Percentiles rank a stretch among this genome's conserved stretches.
Conservation (phyloP, 352 stramenopile genomes). For the Phytophthora cactorum region DNA sequence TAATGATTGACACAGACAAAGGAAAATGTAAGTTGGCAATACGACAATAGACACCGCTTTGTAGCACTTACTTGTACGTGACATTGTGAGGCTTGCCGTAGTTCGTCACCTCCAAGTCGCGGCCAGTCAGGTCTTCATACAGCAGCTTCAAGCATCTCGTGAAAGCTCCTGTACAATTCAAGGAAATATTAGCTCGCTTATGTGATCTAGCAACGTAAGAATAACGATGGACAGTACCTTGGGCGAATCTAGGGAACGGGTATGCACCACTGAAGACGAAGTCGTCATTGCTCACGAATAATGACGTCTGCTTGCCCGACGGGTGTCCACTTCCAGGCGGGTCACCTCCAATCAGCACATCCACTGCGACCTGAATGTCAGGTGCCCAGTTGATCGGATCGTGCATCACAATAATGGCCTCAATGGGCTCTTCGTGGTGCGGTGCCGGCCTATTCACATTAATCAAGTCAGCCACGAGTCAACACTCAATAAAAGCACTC, state of each 20-base stretch:
- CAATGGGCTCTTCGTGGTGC: conserved; percentile 74
- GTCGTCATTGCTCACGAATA: conserved; percentile 90
- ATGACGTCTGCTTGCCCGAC: conserved; percentile 67
- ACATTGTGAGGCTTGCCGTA: conserved; percentile 88
- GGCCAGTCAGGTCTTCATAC: conserved; percentile 71
- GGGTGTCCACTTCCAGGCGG: conserved; percentile 63
- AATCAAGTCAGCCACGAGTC: background rate
- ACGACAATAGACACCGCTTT: background rate
- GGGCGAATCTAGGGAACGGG: conserved; percentile 82
- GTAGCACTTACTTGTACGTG: conserved; percentile 75
- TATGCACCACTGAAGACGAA: conserved; percentile 89
- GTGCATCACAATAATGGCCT: conserved; percentile 91
- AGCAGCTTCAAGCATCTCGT: conserved; percentile 78
- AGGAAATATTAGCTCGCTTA: background rate
- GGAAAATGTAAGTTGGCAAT: background rate
- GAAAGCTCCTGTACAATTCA: conserved; percentile 56
- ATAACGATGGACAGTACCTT: conserved; percentile 45
- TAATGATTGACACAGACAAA: background rate
- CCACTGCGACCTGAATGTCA: conserved; percentile 89
- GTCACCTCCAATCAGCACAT: conserved; percentile 88
- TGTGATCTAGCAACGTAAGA: background rate
- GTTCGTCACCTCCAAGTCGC: conserved; percentile 70
- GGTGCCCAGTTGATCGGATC: conserved; percentile 90
- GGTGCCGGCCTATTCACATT: conserved; percentile 43
- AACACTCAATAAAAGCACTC: background rate